Conservation (phyloP, 139 green algal species). For the Volvox reticuliferus region DNA sequence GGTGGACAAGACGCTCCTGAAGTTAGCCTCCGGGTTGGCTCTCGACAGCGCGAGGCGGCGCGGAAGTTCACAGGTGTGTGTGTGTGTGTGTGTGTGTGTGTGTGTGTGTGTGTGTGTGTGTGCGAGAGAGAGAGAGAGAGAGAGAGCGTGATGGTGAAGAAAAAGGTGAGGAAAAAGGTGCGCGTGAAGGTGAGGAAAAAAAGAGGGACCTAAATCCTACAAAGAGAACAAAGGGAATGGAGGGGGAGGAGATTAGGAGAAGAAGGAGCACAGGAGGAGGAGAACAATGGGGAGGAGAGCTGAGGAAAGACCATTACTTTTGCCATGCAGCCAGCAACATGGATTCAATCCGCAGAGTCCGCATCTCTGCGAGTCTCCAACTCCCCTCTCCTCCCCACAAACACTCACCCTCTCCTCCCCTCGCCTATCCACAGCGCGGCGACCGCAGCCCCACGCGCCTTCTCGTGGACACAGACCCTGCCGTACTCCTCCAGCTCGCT, state of each 20-base stretch:
- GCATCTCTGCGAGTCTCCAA: no score
- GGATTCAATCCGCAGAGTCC: no score
- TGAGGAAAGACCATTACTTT: no score
- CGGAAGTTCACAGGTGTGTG: neutral
- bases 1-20: neutral
- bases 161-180: neutral
- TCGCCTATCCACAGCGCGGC: neutral
- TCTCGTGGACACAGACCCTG: slow-evolving; percentile 6
- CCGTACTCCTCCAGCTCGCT: neutral
- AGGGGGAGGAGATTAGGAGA: no score
- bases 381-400: neutral
- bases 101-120: neutral
- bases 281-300: no score
- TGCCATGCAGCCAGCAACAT: no score
- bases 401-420: neutral
- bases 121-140: no score
- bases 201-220: no score
- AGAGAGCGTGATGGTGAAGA: neutral
- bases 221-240: no score
- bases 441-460: neutral
- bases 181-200: no score
- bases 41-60: neutral
- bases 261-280: no score
- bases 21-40: neutral
- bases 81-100: neutral